Evolutionary conservation across 2,329 filamentous ascomycete genomes (phyloP), one percentile per base, ranked within the genome.

Genomic region (Teratosphaeria zuluensis): DNA sequence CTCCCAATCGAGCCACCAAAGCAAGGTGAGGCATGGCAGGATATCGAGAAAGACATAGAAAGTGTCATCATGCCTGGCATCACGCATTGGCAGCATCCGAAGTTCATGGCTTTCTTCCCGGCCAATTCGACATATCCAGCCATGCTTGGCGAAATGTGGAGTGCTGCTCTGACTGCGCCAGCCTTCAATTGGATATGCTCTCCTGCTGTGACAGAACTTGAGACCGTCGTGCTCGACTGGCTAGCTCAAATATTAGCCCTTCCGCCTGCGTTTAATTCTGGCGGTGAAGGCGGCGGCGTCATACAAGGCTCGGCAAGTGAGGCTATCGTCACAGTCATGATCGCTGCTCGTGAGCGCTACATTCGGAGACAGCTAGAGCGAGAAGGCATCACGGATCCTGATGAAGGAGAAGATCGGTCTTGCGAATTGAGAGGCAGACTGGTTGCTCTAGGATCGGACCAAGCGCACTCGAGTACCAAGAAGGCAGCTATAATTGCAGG

Each of bases 121-220:
- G 90, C 90, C 55, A 85, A 84, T 28, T 85, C 86, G 56, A 89
- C 87, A 38, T 96, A 87, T 70, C 91, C 92, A 0, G 84, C 86
- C 31, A 92, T 96, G 73, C 81, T 97, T 11, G 92, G 90, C 21
- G 92, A 97, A 75, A 85, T 97, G 78, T 97, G 96, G 78, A 90
- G 85, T 51, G 86, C 89, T 4, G 88, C 90, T 6, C 92, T 96
- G 75, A 94, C 86, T 12, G 89, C 89, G 16, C 90, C 92, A 1
- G 90, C 90, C 46, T 97, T 97, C 80, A 97, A 97, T 75, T 97
- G 92, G 92, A 85, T 96, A 63, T 96, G 92, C 75, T 91, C 87
- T 5, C 92, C 92, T 0, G 91, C 89, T 6, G 87, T 94, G 19
- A 97, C 92, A 0, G 92, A 97, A 76, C 81, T 97, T 54, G 92